Base-by-base conservation (phyloP, 805 yeast genomes). In the Yamadazyma insecticola region DNA sequence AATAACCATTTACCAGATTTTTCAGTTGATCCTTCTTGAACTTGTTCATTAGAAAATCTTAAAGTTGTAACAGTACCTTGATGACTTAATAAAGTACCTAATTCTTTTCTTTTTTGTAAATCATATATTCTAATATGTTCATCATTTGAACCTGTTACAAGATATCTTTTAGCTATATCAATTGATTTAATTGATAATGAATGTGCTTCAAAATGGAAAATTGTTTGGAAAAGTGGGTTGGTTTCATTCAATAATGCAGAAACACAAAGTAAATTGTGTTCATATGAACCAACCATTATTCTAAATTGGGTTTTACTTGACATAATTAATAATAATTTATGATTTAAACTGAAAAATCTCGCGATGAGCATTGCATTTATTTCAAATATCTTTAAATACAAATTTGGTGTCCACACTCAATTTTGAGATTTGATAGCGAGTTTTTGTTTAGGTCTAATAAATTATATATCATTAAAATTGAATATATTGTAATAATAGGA, bases 121-220 rank as follows among this genome's bases (percentile, higher is more conserved):
- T 92, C 98, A 54, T 92, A 92, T 12, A 92, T 84, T 46, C 95
- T 78, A 37, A 92, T 88, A 53, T 86, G 95, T 55, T 92, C 97
- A 54, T 92, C 98, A 53, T 90, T 90, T 4, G 95, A 80, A 4
- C 97, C 98, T 3, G 95, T 83, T 3, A 88, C 97, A 24, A 92
- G 63, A 51, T 87, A 88, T 49, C 96, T 68, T 47, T 76, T 81
- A 17, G 92, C 85, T 13, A 79, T 65, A 41, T 90, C 96, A 43
- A 92, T 68, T 28, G 92, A 72, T 55, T 89, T 81, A 34, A 92
- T 86, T 21, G 96, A 83, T 30, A 87, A 70, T 0, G 96, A 68
- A 58, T 92, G 98, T 1, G 98, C 95, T 47, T 90, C 87, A 60
- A 92, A 90, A 55, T 92, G 97, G 67, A 92, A 92, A 25, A 92